These are phyloP conservation scores for Coprinopsis sp. DNA, from an alignment of 768 basidiomycete genomes.

Conservation along the genomic window DNA sequence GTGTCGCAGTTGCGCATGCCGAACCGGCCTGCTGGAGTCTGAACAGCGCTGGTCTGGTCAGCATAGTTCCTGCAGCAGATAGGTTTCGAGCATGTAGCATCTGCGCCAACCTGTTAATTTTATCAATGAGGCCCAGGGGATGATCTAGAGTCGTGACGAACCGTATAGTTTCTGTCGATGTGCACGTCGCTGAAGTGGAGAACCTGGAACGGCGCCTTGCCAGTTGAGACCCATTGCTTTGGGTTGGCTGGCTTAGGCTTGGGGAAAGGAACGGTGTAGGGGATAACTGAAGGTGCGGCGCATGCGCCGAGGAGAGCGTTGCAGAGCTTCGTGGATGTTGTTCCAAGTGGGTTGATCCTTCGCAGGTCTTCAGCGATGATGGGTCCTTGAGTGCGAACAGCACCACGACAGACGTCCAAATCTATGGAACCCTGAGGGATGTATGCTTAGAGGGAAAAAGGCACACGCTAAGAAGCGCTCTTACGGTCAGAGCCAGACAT, in stretches of 20 bases:
- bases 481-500: conserved; percentile 40
- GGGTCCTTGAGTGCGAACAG: conserved; percentile 46
- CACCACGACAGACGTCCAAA: conserved; percentile 54
- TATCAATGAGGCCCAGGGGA: not conserved
- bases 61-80: conserved; percentile 56
- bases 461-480: conserved; percentile 3
- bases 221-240: conserved; percentile 29
- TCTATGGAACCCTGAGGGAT: conserved; percentile 38
- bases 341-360: conserved; percentile 39
- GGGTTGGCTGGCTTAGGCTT: conserved; percentile 34
- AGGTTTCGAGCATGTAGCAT: conserved; percentile 55
- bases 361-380: conserved; percentile 55
- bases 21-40: conserved; percentile 42
- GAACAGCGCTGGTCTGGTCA: conserved; percentile 32
- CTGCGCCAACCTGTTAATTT: conserved; percentile 40
- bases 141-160: conserved; percentile 18
- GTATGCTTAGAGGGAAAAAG: not conserved
- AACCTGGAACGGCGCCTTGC: conserved; percentile 46
- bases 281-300: conserved; percentile 40
- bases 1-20: conserved; percentile 52
- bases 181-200: conserved; percentile 63
- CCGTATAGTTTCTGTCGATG: conserved; percentile 52
- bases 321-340: conserved; percentile 52
- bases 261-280: conserved; percentile 42
- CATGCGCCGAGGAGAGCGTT: conserved; percentile 53